Evolutionary conservation across 345 rosid genomes (phyloP), one percentile per base, ranked within the genome.

Genomic region (Ailanthus altissimus): DNA sequence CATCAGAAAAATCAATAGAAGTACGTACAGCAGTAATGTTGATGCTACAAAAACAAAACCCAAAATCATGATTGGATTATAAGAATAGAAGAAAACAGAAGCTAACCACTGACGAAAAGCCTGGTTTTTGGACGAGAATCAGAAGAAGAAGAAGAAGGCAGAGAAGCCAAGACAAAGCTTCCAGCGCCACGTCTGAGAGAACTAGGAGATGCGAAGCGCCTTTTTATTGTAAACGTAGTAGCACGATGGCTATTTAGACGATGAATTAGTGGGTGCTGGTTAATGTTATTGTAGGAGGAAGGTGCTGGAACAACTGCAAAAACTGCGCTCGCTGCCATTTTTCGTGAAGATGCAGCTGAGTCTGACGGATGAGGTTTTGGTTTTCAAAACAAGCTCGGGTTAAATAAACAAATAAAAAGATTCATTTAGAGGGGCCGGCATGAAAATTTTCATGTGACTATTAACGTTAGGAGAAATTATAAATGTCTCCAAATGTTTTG

Each of bases 101-200:
- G 57, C 85, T 78, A 32, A 90, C 97, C 94, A 65, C 92, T 90
- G 32, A 90, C 91, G 56, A 75, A 92, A 77, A 92, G 94, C 84
- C 84, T 90, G 78, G 87, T 88, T 70, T 83, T 81, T 20, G 81
- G 12, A 74, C 43, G 18, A 42, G 83, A 65, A 47, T 70, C 14
- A 57, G 86, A 72, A 16, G 79, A 63, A 57, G 86, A 32, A 65
- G 86, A 28, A 73, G 67, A 28, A 28, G 83, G 67, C n/a, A 59
- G 59, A 13, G 80, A 81, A 38, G 88, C 79, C 61, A 53, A 1
- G 49, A 80, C 76, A 7, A 54, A 69, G 62, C 46, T 32, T 32
- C 38, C 59, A 62, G 65, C 0, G 60, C 62, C 74, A 43, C 36
- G 77, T 26, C 12, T 73, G 45, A 0, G 20, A 16, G 60, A 60